Base-by-base conservation (phyloP, 2,329 filamentous ascomycete species). In the Ceratocystis albifundus region DNA sequence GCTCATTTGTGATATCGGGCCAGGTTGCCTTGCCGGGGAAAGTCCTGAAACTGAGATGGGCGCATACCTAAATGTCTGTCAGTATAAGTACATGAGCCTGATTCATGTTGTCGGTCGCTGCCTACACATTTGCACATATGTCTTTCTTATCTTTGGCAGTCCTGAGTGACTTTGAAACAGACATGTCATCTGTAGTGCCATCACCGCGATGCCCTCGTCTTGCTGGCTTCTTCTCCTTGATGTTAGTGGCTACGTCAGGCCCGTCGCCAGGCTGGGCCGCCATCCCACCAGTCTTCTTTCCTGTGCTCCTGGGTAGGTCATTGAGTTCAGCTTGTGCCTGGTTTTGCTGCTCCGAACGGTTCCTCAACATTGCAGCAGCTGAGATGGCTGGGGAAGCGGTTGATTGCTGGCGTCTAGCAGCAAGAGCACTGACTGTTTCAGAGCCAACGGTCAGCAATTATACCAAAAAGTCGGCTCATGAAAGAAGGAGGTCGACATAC, bases 401-500 rank as follows among this genome's bases (percentile, higher is more conserved):
- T 32, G 53, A 22, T 65, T 66, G 67, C 22, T 48, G 64, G 22
- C 44, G 32, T n/a, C 55, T 64, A 20, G 67, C 59, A 5, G 67
- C 61, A 48, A 68, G 48, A 20, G 67, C 67, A 63, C 64, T 68
- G 36, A 68, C 67, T 68, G 46, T 61, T 41, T 50, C 10, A 6
- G 32, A 53, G 12, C 46, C 28, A 55, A 30, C 61, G 15, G 55
- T 65, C 55, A 65, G 55, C 32, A 7, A 32, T n/a, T 6, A 48
- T 46, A 50, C 22, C 3, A 12, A 25, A 4, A 32, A 8, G 7
- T 50, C 50, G 20, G 4, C 36, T 25, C 8, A 41, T 22, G 17
- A 17, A 32, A 50, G 20, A 15, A 59, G 30, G 15, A 28, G 48
- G 22, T 46, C 1, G 8, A 64, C 67, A 57, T 66, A 68, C 67